These are phyloP conservation scores for Micractinium sp. DNA, from an alignment of 139 green algal genomes.

Conservation along the genomic window DNA sequence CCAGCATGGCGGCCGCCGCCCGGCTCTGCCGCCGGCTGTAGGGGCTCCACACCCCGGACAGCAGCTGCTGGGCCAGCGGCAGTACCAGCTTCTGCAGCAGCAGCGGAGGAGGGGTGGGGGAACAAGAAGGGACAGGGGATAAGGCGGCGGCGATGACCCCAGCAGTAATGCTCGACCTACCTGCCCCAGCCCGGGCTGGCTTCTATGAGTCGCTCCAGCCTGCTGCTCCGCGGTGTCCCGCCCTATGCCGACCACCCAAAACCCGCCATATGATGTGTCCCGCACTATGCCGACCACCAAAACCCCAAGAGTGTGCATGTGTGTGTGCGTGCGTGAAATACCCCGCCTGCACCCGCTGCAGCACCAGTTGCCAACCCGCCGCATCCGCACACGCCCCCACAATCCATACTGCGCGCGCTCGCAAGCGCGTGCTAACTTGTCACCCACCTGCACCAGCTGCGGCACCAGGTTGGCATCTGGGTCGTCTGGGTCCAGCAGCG, in stretches of 20 bases:
- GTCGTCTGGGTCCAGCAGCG: conserved; percentile 58
- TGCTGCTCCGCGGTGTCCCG: too few relatives aligned
- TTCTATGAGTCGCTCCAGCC: too few relatives aligned
- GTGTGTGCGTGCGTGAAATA: not conserved
- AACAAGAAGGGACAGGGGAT: not conserved
- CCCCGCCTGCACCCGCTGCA: not conserved
- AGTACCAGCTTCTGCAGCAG: conserved; percentile 68
- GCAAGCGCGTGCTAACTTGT: too few relatives aligned
- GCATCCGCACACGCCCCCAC: too few relatives aligned
- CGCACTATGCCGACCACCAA: too few relatives aligned
- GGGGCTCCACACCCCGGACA: conserved; percentile 73
- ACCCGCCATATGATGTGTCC: too few relatives aligned
- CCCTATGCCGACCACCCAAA: too few relatives aligned
- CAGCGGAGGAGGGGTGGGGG: not conserved
- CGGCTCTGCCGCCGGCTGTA: conserved; percentile 55
- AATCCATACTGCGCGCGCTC: too few relatives aligned
- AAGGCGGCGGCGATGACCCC: not conserved
- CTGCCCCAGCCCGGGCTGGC: too few relatives aligned
- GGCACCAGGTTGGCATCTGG: conserved; percentile 82
- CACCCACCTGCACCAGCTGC: conserved; percentile 67
- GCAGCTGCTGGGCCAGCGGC: conserved; percentile 65
- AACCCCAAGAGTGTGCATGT: not conserved
- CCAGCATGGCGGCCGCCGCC: conserved; percentile 58
- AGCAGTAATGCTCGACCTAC: too few relatives aligned
- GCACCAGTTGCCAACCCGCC: not conserved